Conservation (phyloP, 2,329 filamentous ascomycete species). For the Bipolaris sorokiniana region DNA sequence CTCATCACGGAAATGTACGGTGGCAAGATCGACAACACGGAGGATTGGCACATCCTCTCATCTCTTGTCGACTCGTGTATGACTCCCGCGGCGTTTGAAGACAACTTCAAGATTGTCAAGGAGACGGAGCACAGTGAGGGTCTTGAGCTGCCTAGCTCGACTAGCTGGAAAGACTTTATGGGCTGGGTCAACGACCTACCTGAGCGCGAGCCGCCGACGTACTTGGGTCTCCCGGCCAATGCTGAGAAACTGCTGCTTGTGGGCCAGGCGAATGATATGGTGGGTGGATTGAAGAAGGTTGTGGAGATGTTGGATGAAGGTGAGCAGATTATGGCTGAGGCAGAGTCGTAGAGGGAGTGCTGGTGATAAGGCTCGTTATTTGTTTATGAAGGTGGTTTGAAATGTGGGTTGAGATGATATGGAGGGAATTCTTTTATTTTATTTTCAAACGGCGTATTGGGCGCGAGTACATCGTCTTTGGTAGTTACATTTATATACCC, state of each 20-base stretch:
- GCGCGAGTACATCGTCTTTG: neutral
- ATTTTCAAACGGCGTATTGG: neutral
- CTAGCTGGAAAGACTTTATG: conserved; percentile 83
- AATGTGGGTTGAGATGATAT: neutral
- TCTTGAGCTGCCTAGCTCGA: conserved; percentile 78
- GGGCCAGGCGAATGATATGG: conserved; percentile 82
- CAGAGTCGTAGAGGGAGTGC: conserved; percentile 6
- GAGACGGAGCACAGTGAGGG: conserved; percentile 59
- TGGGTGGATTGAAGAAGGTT: conserved; percentile 82
- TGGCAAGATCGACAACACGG: conserved; percentile 93
- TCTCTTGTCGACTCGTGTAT: conserved; percentile 78
- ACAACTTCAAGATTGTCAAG: conserved; percentile 86
- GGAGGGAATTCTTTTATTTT: neutral
- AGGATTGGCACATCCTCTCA: conserved; percentile 76
- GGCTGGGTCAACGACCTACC: conserved; percentile 90
- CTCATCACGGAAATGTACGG: conserved; percentile 95
- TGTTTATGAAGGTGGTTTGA: no score
- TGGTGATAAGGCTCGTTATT: neutral
- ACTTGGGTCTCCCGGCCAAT: conserved; percentile 90
- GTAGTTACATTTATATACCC: neutral
- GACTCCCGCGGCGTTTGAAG: conserved; percentile 88
- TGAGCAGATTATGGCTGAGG: conserved; percentile 83
- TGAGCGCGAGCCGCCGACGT: conserved; percentile 94
- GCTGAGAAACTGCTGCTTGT: conserved; percentile 94
- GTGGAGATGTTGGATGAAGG: conserved; percentile 90